Evolutionary conservation across 2,329 filamentous ascomycete genomes (phyloP), one percentile per base, ranked within the genome.

Genomic region (Helotiales sp.): DNA sequence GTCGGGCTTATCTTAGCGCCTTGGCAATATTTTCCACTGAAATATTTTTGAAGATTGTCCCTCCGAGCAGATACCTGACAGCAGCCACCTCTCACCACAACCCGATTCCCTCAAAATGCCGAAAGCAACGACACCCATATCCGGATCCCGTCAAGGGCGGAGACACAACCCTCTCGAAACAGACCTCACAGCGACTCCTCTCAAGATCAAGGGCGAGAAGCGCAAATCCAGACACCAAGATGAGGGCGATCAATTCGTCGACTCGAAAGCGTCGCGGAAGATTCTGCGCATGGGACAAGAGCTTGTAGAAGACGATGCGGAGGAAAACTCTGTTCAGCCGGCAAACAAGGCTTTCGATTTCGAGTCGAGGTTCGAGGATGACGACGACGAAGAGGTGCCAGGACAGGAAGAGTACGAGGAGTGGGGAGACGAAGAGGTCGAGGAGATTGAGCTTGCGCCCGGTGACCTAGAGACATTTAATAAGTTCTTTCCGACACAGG

Each of bases 121-220:
- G 43, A 97, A 97, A 83, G 89, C 90, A 58, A 87, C 84, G 30
- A 86, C 86, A 65, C 84, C 87, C 20, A 85, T 81, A 69, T 79
- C 83, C 72, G 84, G 83, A 66, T 81, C 78, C 72, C 87, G 85
- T 77, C 84, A 84, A 73, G 84, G 84, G 68, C 88, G 90, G 76
- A 89, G 92, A 71, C 95, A 97, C 81, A 96, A 96, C 74, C 94
- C 95, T 47, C 90, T 99, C 68, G 91, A 95, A 75, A 92, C 97
- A 77, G 96, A 98, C 75, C 85, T 98, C 77, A 81, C 90, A 73
- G 84, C 93, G 72, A 86, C 89, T 66, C 85, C 90, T 68, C 79
- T 95, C 75, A 88, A 94, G 82, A 89, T 89, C 78, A 89, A 94
- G 84, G 89, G 89, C 73, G 84, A 84, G 75, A 93, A 93, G 82